phyloP scores from a whole-genome alignment of 257 asterid species.

The Forsythia viridissima region DNA sequence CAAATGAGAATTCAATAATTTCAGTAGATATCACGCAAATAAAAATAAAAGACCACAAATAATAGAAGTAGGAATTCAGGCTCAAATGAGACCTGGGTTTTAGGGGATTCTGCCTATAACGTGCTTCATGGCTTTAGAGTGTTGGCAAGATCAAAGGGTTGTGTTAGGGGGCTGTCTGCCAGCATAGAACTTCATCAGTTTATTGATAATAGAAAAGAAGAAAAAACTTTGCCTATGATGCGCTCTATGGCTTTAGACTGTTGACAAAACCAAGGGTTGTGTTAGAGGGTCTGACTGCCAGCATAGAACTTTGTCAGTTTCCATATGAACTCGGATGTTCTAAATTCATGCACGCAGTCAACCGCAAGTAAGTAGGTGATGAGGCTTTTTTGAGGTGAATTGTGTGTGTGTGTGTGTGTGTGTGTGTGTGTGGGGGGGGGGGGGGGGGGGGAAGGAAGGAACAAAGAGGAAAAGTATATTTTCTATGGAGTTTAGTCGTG shows the following conservation, averaged over 20 bases:
- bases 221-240: background rate
- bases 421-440: background rate
- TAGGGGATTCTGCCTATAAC: background rate
- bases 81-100: constrained; percentile 11
- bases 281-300: background rate
- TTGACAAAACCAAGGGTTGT: background rate
- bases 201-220: background rate
- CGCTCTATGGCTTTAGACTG: background rate
- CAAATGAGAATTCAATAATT: constrained; percentile 20
- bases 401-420: too few relatives aligned
- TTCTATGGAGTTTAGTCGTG: background rate
- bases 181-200: background rate
- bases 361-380: background rate
- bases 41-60: background rate
- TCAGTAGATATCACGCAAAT: constrained; percentile 5
- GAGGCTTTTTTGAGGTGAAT: too few relatives aligned
- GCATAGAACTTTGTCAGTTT: background rate
- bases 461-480: background rate
- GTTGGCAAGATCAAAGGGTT: background rate
- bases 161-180: background rate
- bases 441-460: background rate
- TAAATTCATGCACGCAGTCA: background rate
- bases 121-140: background rate
- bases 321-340: background rate
- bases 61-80: constrained; percentile 4